Base-by-base conservation (phyloP, 805 yeast species). In the Candida oleophila region DNA sequence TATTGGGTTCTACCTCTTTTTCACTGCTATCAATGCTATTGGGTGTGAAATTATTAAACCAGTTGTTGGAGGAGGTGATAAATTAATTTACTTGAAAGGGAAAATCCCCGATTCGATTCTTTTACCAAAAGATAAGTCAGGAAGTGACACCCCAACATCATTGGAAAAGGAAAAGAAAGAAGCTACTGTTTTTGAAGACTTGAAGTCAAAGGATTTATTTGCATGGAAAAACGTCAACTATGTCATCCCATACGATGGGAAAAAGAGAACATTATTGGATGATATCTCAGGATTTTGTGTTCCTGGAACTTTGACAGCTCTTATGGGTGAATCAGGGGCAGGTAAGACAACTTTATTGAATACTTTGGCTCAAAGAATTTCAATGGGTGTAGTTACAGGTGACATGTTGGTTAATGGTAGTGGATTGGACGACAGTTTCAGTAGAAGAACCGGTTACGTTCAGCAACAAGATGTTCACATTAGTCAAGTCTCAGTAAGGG, bases 321-420 rank as follows among this genome's bases (percentile, higher is more conserved):
- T 80, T 22, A 78, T 80, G 82, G 84, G 84, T 54, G 82, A 78
- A 41, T 78, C 83, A n/a, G 83, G 84, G 59, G 83, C 83, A 22
- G 83, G 85, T 57, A 80, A 80, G 54, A 80, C 83, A 9, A 80
- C 83, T 9, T 61, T 80, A 44, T 66, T 80, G 53, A 80, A 80
- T 59, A 73, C 73, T 18, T 64, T 79, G 47, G 77, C 83, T 40
- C 78, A 76, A 54, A 68, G 85, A 61, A 70, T 75, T 49, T 74
- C 77, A 34, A 69, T 71, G 63, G 86, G 86, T 62, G 77, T 76
- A 28, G 71, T 81, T 42, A 73, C 82, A 22, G 85, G 85, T 52
- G 78, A 76, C 37, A 76, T 78, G 73, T 65, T 79, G 54, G 83
- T 81, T 33, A 79, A 78, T 58, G 85, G 84, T 44, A 59, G 64